Evolutionary conservation across 306 rosid species (phyloP).

Genomic region (Dryas octopetala): DNA sequence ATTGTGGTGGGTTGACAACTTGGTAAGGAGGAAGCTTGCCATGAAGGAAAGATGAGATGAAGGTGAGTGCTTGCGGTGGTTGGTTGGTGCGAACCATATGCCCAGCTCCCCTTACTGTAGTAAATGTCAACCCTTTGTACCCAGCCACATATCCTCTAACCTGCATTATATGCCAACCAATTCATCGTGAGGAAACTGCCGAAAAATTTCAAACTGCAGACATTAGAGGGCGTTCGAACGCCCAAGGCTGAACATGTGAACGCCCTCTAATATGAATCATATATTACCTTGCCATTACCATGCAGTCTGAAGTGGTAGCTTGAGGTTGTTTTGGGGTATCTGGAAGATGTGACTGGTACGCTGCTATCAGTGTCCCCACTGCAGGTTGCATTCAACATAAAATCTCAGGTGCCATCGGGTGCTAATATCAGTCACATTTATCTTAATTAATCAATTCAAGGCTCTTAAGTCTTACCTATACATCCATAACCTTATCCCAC

Average conservation of each 20-base stretch:
- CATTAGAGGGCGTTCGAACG: no score
- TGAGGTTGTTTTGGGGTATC: constrained; percentile 38
- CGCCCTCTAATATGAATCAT: no score
- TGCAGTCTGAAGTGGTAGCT: constrained; percentile 28
- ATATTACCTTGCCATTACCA: constrained; percentile 50
- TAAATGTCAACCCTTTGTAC: constrained; percentile 47
- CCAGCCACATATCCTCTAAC: constrained; percentile 56
- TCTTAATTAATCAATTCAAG: neutral
- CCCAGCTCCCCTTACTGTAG: constrained; percentile 58
- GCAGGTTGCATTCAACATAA: constrained; percentile 21
- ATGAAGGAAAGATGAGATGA: constrained; percentile 48
- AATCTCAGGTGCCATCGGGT: neutral
- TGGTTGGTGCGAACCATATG: constrained; percentile 59
- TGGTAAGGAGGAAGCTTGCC: constrained; percentile 33
- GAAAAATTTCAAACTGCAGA: no score
- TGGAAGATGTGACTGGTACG: constrained; percentile 49
- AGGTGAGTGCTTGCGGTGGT: constrained; percentile 43
- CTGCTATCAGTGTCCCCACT: constrained; percentile 56
- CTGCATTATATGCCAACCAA: constrained; percentile 24
- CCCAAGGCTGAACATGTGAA: no score
- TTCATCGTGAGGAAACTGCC: neutral
- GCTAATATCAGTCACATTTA: neutral
- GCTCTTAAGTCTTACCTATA: constrained; percentile 23
- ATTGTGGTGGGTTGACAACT: no score
- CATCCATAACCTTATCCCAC: constrained; percentile 24